These are phyloP conservation scores for Wickerhamomyces sp. DNA, from an alignment of 1,139 yeast genomes.

Conservation along the genomic window DNA sequence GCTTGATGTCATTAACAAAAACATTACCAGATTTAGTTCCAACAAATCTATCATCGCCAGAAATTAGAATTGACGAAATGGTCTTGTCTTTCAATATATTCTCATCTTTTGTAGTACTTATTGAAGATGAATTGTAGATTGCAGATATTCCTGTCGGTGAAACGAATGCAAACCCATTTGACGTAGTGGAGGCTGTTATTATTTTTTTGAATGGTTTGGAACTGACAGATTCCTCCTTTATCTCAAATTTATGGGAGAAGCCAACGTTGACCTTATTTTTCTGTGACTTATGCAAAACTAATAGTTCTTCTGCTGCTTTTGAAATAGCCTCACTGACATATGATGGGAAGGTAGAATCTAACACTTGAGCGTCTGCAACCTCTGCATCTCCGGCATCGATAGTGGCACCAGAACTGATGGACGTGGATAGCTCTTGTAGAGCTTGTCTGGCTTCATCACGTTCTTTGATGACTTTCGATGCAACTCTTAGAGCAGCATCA, in stretches of 20 bases:
- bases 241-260: constrained; percentile 10
- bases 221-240: constrained; percentile 1
- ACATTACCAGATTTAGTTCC: constrained; percentile 20
- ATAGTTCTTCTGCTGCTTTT: constrained; percentile 35
- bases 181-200: constrained; percentile 4
- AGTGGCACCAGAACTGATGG: constrained; percentile 15
- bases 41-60: constrained; percentile 6
- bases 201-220: constrained; percentile 17
- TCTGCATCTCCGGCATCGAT: constrained; percentile 7
- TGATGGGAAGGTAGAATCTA: constrained; percentile 9
- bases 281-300: constrained; percentile 37
- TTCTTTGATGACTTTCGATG: constrained; percentile 66
- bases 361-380: constrained; percentile 5
- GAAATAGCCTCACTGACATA: constrained; percentile 27
- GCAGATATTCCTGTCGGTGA: constrained; percentile 27
- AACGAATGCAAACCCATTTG: constrained; percentile 9
- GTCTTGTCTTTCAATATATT: constrained; percentile 8
- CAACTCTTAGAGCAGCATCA: constrained; percentile 89
- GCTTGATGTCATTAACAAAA: constrained; percentile 8
- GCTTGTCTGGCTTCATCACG: constrained; percentile 50
- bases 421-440: constrained; percentile 19
- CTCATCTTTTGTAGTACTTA: constrained; percentile 9
- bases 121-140: constrained; percentile 15
- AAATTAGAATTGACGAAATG: constrained; percentile 9
- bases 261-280: constrained; percentile 33